Evolutionary conservation across 2,329 filamentous ascomycete species (phyloP), one percentile per base, ranked within the genome.

Genomic region (Phyllosticta paracitricarpa): DNA sequence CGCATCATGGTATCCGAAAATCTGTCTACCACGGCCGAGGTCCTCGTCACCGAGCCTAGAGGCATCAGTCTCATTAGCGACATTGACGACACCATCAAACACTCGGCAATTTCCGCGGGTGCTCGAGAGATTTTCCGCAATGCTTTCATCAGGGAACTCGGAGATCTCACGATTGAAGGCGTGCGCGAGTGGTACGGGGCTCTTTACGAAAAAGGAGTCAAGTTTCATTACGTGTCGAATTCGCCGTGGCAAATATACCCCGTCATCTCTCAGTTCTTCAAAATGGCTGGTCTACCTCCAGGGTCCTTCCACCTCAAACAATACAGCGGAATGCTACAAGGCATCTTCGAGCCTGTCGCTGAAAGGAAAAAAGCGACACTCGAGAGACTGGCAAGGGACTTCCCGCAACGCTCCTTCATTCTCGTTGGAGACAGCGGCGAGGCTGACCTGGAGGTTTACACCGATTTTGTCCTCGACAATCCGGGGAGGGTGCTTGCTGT

Each of bases 181-280:
- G 92, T 97, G 22, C 84, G 81, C 62, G 90, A 95, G 64, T 97
- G 94, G 93, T 99, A 97, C 71, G 84, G 80, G 40, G 80, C 80
- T 22, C 81, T 99, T 75, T 82, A 88, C 51, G 80, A 85, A 22
- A 84, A 93, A 77, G 91, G 92, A 19, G 93, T 97, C 25, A 84
- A 86, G 67, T 82, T 99, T 58, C 95, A 99, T 71, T 99, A 99
- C 73, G 95, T 96, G 65, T 99, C 94, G n/a, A 99, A 99, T 74
- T 96, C 93, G 57, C 94, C 94, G 0, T 99, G 95, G 95, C 95
- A 99, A 72, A 81, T 99, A 6, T 99, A 90, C 68, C 94, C 94
- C 0, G 85, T 97, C 2, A 78, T 99, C 10, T 88, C 89, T 4
- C 90, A 84, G 59, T 99, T 89, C 72, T 96, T 97, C 72, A 85